Percentiles rank a stretch among this genome's conserved stretches.
Conservation (phyloP, 2,329 filamentous ascomycete species). For the Diaporthe helianthi region DNA sequence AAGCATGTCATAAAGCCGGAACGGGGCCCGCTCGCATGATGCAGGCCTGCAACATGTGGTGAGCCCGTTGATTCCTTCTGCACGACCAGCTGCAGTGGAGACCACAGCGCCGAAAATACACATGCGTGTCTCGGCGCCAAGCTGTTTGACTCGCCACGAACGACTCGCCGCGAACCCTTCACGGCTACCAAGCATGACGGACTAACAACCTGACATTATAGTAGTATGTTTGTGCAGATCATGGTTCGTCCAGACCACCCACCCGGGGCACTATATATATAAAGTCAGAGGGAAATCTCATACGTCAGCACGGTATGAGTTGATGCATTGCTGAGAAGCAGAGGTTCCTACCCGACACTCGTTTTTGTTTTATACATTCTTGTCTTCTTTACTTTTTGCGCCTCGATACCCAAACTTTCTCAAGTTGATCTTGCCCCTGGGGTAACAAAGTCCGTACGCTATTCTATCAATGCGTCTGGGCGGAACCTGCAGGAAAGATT, state of each 20-base stretch:
- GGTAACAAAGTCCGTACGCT: slow-evolving; percentile 2
- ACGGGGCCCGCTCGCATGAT: slow-evolving; percentile 8
- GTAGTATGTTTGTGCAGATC: slow-evolving; percentile 6
- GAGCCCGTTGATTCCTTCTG: neutral
- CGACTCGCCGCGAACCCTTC: slow-evolving; percentile 5
- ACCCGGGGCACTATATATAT: neutral
- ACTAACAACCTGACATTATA: no score
- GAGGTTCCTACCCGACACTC: neutral
- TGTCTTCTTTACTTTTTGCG: no score
- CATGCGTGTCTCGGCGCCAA: slow-evolving; percentile 11
- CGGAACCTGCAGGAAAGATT: neutral
- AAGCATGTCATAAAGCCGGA: neutral
- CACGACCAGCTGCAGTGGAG: no score
- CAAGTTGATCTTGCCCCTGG: neutral
- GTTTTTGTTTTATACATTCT: no score
- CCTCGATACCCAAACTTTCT: neutral
- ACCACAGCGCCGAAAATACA: neutral
- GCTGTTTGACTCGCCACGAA: slow-evolving; percentile 14
- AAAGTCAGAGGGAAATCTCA: neutral
- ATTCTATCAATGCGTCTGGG: neutral
- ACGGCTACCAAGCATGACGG: no score
- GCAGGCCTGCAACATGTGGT: neutral
- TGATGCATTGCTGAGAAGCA: neutral
- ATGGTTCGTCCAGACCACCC: neutral
- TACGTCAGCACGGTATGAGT: neutral